Conservation (phyloP, 495 filamentous ascomycete species). For the Penicillium salamii region DNA sequence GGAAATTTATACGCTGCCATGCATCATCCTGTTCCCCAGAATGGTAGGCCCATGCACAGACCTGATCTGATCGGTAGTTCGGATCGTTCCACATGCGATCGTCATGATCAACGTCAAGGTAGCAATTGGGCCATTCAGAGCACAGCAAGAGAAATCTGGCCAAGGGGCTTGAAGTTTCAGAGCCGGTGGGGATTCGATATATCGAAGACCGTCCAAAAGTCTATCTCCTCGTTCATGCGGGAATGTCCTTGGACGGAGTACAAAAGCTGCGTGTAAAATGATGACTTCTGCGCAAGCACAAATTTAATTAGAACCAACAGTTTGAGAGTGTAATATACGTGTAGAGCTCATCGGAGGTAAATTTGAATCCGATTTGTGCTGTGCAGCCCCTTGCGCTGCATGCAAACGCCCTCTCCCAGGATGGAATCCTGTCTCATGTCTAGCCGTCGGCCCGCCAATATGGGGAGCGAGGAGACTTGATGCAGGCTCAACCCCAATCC, state of each 20-base stretch:
- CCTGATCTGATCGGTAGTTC: background rate
- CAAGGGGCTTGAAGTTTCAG: background rate
- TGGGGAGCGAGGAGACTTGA: conserved; percentile 22
- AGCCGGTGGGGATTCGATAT: conserved; percentile 5
- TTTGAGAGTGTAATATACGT: background rate
- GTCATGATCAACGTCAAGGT: conserved; percentile 1
- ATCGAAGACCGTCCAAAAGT: background rate
- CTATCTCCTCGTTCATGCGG: background rate
- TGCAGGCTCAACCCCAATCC: conserved; percentile 20
- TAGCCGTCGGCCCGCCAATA: conserved; percentile 17
- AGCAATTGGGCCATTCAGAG: background rate
- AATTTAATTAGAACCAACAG: too few relatives aligned
- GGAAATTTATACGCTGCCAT: background rate
- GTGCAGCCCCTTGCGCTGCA: conserved; percentile 21
- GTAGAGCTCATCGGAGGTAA: conserved; percentile 3
- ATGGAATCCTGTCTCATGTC: conserved; percentile 17
- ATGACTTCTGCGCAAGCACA: too few relatives aligned
- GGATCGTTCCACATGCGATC: conserved; percentile 1
- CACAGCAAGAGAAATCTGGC: background rate
- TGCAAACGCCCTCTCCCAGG: conserved; percentile 12
- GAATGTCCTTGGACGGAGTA: background rate
- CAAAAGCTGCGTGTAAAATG: background rate
- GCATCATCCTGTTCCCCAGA: background rate
- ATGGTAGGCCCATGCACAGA: background rate
- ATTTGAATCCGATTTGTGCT: conserved; percentile 9